Evolutionary conservation across 2,329 filamentous ascomycete species (phyloP), one percentile per base, ranked within the genome.

Genomic region (Dactylonectria estremocensis): DNA sequence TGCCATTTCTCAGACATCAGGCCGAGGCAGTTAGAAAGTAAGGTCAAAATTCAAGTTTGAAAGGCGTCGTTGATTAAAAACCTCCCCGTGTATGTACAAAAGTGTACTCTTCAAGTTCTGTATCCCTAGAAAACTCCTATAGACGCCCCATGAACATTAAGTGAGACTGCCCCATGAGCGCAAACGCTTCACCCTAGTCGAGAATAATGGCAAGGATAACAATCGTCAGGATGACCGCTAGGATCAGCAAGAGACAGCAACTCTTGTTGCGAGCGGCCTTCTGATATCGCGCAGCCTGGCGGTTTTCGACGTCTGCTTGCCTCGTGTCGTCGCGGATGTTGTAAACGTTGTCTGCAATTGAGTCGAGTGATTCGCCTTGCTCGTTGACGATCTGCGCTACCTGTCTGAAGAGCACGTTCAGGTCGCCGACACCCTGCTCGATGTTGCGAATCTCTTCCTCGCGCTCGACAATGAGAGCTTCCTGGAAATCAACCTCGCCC

Each of bases 361-460:
- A 93, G 77, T 95, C 92, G 33, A 99, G 86, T 81, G 93, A 90
- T 74, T 94, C 93, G 57, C 96, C 96, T 83, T 99, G 96, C 83
- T 98, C 95, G 68, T 90, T 90, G 57, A 99, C 95, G 80, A 99
- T 98, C 80, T 97, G 95, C 53, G 95, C 96, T n/a, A 99, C 95
- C 84, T 99, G 95, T 70, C 95, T 89, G 86, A 99, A 99, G 49
- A 99, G 88, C 77, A 98, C 96, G 77, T 99, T 99, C 69, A 99
- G 85, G 77, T 99, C 96, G 62, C 93, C 93, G 7, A 99, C 96
- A 62, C 93, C 95, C 81, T 98, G 95, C 83, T 98, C 96, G 76
- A 99, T 99, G 79, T 97, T 97, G 69, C 95, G 92, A 73, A 99
- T 99, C 84, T 99, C 96, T 64, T 94, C 91, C 81, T 99, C 96